A percentile compares a stretch with the other conserved stretches of the same genome.
Evolutionary conservation across 495 filamentous ascomycete species (phyloP).

Genomic region (Oidiodendron maius): DNA sequence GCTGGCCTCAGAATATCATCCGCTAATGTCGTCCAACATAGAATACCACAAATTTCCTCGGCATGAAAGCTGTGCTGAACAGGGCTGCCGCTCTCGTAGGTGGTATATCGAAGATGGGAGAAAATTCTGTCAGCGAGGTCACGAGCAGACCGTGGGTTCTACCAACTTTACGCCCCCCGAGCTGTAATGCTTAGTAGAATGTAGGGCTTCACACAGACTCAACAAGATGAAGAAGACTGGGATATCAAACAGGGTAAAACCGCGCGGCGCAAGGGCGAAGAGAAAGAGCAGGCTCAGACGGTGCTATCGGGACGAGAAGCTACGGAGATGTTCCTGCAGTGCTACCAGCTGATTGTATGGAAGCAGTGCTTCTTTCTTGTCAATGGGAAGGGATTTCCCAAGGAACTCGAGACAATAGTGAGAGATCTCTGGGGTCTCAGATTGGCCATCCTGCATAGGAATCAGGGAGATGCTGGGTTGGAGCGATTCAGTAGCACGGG

Average conservation of each 20-base stretch:
- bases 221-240: constrained; percentile 66
- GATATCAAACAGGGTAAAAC: constrained; percentile 61
- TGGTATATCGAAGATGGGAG: constrained; percentile 61
- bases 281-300: constrained; percentile 35
- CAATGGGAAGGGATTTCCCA: constrained; percentile 52
- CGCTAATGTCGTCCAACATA: constrained; percentile 28
- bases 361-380: constrained; percentile 66
- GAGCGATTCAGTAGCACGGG: constrained; percentile 44
- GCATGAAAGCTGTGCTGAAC: constrained; percentile 54
- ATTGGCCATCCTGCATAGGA: constrained; percentile 22
- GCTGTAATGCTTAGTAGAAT: neutral
- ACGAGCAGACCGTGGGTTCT: constrained; percentile 43
- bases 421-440: constrained; percentile 45
- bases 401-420: constrained; percentile 43
- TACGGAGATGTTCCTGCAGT: constrained; percentile 72
- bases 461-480: constrained; percentile 42
- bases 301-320: constrained; percentile 57
- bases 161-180: constrained; percentile 26
- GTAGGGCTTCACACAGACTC: constrained; percentile 47
- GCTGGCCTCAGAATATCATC: neutral
- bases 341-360: constrained; percentile 76
- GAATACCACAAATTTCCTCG: constrained; percentile 41
- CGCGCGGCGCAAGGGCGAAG: constrained; percentile 47
- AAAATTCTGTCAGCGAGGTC: constrained; percentile 61
- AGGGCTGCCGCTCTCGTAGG: constrained; percentile 55